Base-by-base conservation (phyloP, 2,329 filamentous ascomycete genomes). In the Pseudogymnoascus sp. region DNA sequence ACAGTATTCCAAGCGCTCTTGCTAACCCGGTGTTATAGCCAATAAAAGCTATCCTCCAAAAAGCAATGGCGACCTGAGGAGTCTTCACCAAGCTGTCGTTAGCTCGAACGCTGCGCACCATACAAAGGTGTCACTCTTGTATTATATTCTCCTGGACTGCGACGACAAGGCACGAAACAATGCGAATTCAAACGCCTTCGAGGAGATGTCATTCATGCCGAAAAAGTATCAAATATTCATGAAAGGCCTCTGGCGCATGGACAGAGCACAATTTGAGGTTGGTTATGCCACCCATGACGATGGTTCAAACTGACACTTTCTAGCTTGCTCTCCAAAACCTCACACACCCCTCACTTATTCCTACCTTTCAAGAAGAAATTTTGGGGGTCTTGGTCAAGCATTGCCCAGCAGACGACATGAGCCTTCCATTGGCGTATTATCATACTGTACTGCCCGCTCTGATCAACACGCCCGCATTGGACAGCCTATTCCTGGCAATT, bases 311-410 rank as follows among this genome's bases (percentile, higher is more conserved):
- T 73, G 61, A 75, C 67, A 35, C 65, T 23, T 21, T 9, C 23
- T 64, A 89, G 82, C 76, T 78, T 66, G 90, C 91, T 2, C 80
- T 96, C 28, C 86, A 91, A 68, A 86, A 88, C 71, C 83, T 96
- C 12, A 87, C 90, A 3, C 88, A 95, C 69, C 91, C 91, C 0
- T 90, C 88, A 1, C 81, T 96, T 4, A 86, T 88, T 18, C 87
- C 89, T 37, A 91, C 91, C 61, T 96, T 95, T 70, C 83, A 89
- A 63, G 90, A 95, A 75, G 89, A 96, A 65, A 93, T 96, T 61
- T 81, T 95, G 67, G 82, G 83, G 25, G 81, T 83, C 4, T 82
- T 95, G 4, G 84, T 90, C 60, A 81, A 83, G 38, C 81, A 86
- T 66, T 80, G 85, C 38, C 77, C 80, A 43, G 77, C 81, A 58